Evolutionary conservation across 768 basidiomycete genomes (phyloP).

Genomic region (Chalciporus chontae): DNA sequence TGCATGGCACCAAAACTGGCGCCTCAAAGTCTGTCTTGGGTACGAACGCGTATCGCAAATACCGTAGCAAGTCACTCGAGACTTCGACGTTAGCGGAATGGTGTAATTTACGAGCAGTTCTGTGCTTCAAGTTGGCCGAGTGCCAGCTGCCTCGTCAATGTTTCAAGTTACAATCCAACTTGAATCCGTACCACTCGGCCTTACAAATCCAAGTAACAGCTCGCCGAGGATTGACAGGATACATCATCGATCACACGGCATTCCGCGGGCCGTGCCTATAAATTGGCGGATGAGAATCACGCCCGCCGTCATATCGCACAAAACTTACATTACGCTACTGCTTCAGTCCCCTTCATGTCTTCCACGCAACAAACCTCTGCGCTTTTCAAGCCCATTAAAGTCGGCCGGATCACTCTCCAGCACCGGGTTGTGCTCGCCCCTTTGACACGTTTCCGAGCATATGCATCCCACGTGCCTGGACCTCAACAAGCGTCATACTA

Average conservation of each 20-base stretch:
- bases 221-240: too few relatives aligned
- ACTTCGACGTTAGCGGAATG: slow-evolving; percentile 74
- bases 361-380: neutral
- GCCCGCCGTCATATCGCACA: too few relatives aligned
- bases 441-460: slow-evolving; percentile 43
- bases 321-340: too few relatives aligned
- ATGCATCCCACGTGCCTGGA: slow-evolving; percentile 31
- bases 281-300: too few relatives aligned
- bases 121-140: too few relatives aligned
- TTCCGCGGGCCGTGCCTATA: too few relatives aligned
- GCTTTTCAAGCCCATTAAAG: slow-evolving; percentile 46
- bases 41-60: slow-evolving; percentile 63
- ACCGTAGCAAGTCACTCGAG: slow-evolving; percentile 67
- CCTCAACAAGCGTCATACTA: slow-evolving; percentile 41
- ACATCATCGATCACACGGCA: too few relatives aligned
- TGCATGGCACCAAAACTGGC: slow-evolving; percentile 58
- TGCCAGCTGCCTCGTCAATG: too few relatives aligned
- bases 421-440: slow-evolving; percentile 57
- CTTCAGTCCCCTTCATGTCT: neutral
- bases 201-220: too few relatives aligned
- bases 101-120: too few relatives aligned
- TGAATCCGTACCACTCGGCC: too few relatives aligned
- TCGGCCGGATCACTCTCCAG: slow-evolving; percentile 39
- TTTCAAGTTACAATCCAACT: too few relatives aligned
- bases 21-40: slow-evolving; percentile 53